Evolutionary conservation across 495 filamentous ascomycete genomes (phyloP), one percentile per base, ranked within the genome.

Genomic region (Penicillium coffeae): DNA sequence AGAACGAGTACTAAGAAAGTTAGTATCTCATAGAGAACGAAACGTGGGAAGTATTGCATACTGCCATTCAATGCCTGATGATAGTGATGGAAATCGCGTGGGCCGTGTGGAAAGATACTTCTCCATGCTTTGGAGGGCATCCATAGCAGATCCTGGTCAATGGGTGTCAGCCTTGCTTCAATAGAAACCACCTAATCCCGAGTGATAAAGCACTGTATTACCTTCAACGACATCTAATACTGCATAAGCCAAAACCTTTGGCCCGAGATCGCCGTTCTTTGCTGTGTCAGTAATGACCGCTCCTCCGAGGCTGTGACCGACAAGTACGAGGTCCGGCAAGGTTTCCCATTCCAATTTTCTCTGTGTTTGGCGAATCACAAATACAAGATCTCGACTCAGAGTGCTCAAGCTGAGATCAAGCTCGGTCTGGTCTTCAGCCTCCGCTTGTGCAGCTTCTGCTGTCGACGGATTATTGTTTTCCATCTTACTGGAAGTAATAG

Each of bases 221-320:
- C 88, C 90, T 71, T 99, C 93, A 25, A 99, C 93, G 8, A 99
- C 90, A 66, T 99, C 93, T 9, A 99, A 70, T 9, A 99, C 91
- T 7, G 83, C 88, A 72, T 92, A 95, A 12, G 89, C 94, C 12
- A 97, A 68, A 4, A 96, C 59, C 20, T 82, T 74, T 21, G 63
- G 65, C 1, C 89, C 88, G 16, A 95, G 66, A 44, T 71, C 67
- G 6, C 81, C 82, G 10, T 69, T 71, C 56, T 76, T 83, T 1
- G 90, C 90, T 19, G 92, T 76, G 52, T 96, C 82, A 3, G 88
- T 92, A 15, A 96, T 86, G 1, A 99, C 89, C 19, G 93, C 90
- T n/a, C 94, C 93, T 22, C 93, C 93, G 1, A 99, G 77, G 38
- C 88, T 93, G 69, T 99, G 93, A n/a, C 93, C 93, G 3, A 99